Conservation (phyloP, 441 rosid species). For the Bruguiera hainesii region DNA sequence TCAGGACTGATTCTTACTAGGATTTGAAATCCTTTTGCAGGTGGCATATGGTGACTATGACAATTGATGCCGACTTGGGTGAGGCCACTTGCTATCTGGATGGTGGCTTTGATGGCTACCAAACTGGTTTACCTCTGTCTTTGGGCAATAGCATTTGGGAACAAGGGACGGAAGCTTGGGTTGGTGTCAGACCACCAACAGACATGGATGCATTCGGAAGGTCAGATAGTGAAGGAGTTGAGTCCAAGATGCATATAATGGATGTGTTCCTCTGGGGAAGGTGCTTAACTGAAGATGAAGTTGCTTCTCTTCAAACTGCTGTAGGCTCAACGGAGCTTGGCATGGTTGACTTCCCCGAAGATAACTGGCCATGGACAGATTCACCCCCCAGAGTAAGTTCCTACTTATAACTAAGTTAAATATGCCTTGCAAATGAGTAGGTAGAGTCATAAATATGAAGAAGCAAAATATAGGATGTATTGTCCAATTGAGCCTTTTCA, state of each 20-base stretch:
- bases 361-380: conserved; percentile 99
- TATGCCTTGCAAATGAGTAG: neutral
- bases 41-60: conserved; percentile 99
- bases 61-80: conserved; percentile 90
- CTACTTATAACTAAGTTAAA: neutral
- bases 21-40: conserved; percentile 42
- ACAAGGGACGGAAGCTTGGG: conserved; percentile 91
- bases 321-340: conserved; percentile 71
- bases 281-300: conserved; percentile 96
- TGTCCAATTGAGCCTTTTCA: conserved; percentile 19
- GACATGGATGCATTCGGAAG: conserved; percentile 97
- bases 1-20: conserved; percentile 11
- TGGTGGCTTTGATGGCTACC: conserved; percentile 97
- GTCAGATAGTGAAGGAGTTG: conserved; percentile 99
- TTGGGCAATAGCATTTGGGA: conserved; percentile 82
- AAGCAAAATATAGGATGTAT: neutral
- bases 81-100: conserved; percentile 98
- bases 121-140: conserved; percentile 66
- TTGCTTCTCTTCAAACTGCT: conserved; percentile 75
- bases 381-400: conserved; percentile 91
- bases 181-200: conserved; percentile 93
- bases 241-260: conserved; percentile 99
- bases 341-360: conserved; percentile 83
- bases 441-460: neutral
- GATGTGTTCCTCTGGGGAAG: conserved; percentile 99